phyloP scores from a whole-genome alignment of 2,329 filamentous ascomycete genomes.

The Magnaporthiopsis incrustans region DNA sequence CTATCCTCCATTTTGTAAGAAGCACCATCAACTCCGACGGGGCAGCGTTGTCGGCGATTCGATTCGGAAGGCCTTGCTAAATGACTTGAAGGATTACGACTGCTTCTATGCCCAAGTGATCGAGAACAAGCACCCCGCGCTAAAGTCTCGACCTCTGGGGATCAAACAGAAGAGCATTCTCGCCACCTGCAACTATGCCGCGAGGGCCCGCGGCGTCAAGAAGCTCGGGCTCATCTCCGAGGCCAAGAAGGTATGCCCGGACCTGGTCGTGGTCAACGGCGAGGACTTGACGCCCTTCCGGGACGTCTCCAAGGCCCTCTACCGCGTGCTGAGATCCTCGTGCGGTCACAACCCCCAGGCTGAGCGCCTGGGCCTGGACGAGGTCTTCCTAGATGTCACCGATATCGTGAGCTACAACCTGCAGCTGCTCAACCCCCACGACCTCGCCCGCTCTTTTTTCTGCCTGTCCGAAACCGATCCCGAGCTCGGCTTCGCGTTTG shows the following conservation, averaged over 20 bases:
- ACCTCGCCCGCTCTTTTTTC: conserved; percentile 68
- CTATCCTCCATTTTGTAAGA: conserved; percentile 76
- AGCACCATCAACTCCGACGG: too few species aligned
- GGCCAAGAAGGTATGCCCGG: conserved; percentile 71
- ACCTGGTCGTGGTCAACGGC: conserved; percentile 76
- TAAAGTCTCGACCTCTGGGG: conserved; percentile 68
- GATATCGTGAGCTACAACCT: conserved; percentile 81
- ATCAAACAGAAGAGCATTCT: conserved; percentile 91
- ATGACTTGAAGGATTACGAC: conserved; percentile 58
- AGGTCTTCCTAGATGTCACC: conserved; percentile 79
- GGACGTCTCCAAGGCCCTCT: conserved; percentile 75
- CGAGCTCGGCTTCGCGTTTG: conserved; percentile 70
- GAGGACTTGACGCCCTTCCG: conserved; percentile 83
- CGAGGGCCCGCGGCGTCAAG: conserved; percentile 60
- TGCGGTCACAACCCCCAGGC: conserved; percentile 68
- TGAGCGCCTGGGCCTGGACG: conserved; percentile 84
- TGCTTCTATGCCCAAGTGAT: conserved; percentile 94
- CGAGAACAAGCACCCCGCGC: conserved; percentile 67
- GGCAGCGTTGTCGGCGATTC: background rate
- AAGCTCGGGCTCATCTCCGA: conserved; percentile 85
- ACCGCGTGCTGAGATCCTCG: conserved; percentile 60
- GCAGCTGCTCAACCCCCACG: conserved; percentile 57
- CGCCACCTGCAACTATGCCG: conserved; percentile 91
- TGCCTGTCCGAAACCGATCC: conserved; percentile 66
- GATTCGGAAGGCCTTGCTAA: background rate